These are phyloP conservation scores for Arabis alpina DNA, from an alignment of 345 rosid genomes.

Conservation along the genomic window DNA sequence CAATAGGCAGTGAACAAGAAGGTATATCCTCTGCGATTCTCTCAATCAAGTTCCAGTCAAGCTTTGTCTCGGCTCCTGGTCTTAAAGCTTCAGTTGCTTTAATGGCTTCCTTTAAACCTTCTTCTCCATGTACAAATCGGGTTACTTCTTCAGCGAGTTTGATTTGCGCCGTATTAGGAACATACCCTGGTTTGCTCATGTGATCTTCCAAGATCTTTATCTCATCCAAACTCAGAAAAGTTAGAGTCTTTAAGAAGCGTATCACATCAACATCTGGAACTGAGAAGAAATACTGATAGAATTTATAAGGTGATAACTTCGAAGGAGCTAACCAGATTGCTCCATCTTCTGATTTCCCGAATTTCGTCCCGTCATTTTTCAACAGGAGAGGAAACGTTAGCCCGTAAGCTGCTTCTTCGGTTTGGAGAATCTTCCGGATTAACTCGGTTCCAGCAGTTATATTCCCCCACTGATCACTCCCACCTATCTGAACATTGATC, in stretches of 20 bases:
- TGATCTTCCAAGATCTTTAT: constrained; percentile 64
- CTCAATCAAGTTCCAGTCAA: constrained; percentile 91
- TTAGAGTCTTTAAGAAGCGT: constrained; percentile 74
- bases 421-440: constrained; percentile 74
- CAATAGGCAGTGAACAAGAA: constrained; percentile 66
- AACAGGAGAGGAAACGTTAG: constrained; percentile 86
- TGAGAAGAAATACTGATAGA: constrained; percentile 94
- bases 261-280: constrained; percentile 83
- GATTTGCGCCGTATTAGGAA: constrained; percentile 70
- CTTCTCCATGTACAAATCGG: constrained; percentile 87
- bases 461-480: constrained; percentile 99
- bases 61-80: constrained; percentile 88
- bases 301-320: constrained; percentile 81
- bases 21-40: constrained; percentile 90
- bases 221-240: constrained; percentile 74
- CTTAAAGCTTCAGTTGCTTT: constrained; percentile 89
- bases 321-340: constrained; percentile 92
- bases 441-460: constrained; percentile 93
- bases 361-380: constrained; percentile 90
- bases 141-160: constrained; percentile 95
- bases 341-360: constrained; percentile 98
- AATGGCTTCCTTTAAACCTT: constrained; percentile 85
- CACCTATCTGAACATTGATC: constrained; percentile 91
- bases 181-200: constrained; percentile 71
- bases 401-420: constrained; percentile 75